Percentiles rank a stretch among this genome's conserved stretches.
phyloP scores from a whole-genome alignment of 2,329 filamentous ascomycete species.

The Beauveria varroae region DNA sequence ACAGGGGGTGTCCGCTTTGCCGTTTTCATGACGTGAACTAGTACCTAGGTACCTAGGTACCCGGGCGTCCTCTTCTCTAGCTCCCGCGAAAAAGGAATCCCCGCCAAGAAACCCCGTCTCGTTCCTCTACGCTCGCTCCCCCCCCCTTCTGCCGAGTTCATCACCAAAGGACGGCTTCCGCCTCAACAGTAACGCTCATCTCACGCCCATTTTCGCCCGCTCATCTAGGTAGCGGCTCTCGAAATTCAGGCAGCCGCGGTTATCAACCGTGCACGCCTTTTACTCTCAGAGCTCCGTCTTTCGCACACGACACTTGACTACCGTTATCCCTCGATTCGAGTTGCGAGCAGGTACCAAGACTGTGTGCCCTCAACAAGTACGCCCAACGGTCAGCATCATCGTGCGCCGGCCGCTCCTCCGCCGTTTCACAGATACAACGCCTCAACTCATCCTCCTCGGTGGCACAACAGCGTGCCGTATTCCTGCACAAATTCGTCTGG shows the following conservation, averaged over 20 bases:
- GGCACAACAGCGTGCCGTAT: neutral
- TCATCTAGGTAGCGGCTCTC: neutral
- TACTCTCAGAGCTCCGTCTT: neutral
- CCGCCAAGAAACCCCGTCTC: neutral
- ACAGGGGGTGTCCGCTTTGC: too few relatives aligned
- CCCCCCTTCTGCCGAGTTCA: neutral
- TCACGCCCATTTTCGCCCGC: neutral
- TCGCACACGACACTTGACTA: neutral
- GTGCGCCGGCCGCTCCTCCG: constrained; percentile 3
- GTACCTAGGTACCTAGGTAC: too few relatives aligned
- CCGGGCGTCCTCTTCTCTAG: neutral
- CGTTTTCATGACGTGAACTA: too few relatives aligned
- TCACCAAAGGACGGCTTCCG: neutral
- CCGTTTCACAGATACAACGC: neutral
- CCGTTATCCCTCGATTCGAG: neutral
- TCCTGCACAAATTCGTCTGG: neutral
- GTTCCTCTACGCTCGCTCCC: neutral
- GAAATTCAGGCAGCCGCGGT: neutral
- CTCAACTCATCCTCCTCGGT: neutral
- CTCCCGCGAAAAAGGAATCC: neutral
- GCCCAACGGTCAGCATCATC: neutral
- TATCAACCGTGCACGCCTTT: constrained; percentile 3
- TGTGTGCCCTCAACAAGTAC: neutral
- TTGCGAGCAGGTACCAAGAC: neutral
- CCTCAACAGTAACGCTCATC: neutral